Evolutionary conservation across 179 eudicot species (phyloP), one percentile per base, ranked within the genome.

Genomic region (Patellifolia procumbens): DNA sequence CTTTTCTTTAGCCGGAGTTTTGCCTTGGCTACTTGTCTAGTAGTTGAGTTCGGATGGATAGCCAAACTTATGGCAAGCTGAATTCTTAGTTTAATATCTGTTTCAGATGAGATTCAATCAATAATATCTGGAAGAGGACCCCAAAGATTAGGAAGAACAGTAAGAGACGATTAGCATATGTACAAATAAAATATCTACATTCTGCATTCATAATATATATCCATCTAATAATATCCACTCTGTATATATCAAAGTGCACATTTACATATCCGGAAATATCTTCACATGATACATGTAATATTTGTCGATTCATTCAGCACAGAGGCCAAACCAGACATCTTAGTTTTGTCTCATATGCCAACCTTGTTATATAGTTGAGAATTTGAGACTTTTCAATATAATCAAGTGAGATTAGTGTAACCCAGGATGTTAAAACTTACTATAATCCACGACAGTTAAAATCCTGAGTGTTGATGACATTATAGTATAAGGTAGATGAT

Each of bases 401-500:
- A 72, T 37, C 74, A 16, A 51, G 42, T 46, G 43, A 24, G 39
- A 42, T 37, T 59, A 42, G 24, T 42, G 35, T 29, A n/a, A 55
- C n/a, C 4, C 34, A 24, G 31, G 39, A 26, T 46, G 70, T 58
- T 73, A 20, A 49, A 37, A 34, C 49, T 28, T 37, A 37, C 42
- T 37, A 77, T 68, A 31, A 19, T 42, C 83, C 88, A 45, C 74
- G 82, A 63, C 97, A 92, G 46, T 76, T 83, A 66, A 39, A 77
- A 66, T 84, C 85, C 52, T 77, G 65, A 64, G 79, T 81, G 28
- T 90, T 87, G 11, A 88, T 78, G 16, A 83, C 81, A 74, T 91
- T 91, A 74, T 86, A 91, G 83, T 93, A 93, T 81, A 93, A 82
- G 12, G 91, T 87, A 37, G 97, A 89, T 24, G 85, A 72, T 71